These are phyloP conservation scores for Russula compacta DNA, from an alignment of 768 basidiomycete genomes.

Conservation along the genomic window DNA sequence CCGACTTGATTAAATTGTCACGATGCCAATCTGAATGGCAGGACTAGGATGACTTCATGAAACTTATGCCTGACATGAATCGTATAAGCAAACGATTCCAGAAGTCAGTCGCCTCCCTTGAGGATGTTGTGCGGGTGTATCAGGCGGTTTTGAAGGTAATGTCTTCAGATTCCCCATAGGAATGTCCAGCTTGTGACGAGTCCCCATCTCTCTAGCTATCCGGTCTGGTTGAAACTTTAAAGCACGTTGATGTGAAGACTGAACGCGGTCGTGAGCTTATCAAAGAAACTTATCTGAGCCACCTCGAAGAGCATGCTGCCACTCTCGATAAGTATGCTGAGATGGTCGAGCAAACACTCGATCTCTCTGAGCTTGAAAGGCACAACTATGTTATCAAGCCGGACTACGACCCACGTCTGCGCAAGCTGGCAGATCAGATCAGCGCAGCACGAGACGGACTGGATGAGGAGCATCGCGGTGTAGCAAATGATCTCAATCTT, in stretches of 20 bases:
- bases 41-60: constrained; percentile 74
- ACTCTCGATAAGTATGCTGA: constrained; percentile 73
- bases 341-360: constrained; percentile 95
- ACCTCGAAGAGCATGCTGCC: constrained; percentile 46
- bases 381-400: constrained; percentile 91
- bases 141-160: constrained; percentile 80
- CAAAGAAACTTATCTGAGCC: constrained; percentile 54
- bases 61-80: constrained; percentile 88
- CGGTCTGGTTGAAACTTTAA: constrained; percentile 59
- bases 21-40: background rate
- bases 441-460: constrained; percentile 63
- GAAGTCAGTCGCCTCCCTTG: constrained; percentile 71
- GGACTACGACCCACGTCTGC: constrained; percentile 74
- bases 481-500: constrained; percentile 61
- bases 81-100: constrained; percentile 89
- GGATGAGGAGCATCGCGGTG: constrained; percentile 68
- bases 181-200: background rate
- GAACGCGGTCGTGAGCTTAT: constrained; percentile 47
- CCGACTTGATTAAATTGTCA: background rate
- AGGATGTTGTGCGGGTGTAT: constrained; percentile 93
- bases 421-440: constrained; percentile 60
- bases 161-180: background rate
- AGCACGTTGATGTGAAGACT: constrained; percentile 37
- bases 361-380: constrained; percentile 73
- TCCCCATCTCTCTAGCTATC: constrained; percentile 44